Evolutionary conservation across 106 monocot species (phyloP).

Genomic region (Allium fistulosum): DNA sequence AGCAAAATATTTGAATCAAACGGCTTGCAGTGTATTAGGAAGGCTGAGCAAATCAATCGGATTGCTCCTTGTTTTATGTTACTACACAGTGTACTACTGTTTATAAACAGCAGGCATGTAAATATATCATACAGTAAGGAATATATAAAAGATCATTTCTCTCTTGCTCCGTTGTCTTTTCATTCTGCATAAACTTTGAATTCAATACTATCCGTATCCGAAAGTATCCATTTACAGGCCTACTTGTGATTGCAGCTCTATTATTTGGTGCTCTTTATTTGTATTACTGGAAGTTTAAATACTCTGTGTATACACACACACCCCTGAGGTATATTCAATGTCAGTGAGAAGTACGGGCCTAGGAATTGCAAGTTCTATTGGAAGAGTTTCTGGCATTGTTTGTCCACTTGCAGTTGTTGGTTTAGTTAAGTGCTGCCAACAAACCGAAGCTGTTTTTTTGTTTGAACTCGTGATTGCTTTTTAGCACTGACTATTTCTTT

Average conservation of each 20-base stretch:
- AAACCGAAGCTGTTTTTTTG: slow-evolving; percentile 27
- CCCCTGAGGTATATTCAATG: slow-evolving; percentile 79
- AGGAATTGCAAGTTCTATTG: slow-evolving; percentile 36
- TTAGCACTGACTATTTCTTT: slow-evolving; percentile 25
- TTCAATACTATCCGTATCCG: too few species aligned
- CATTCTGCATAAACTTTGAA: too few species aligned
- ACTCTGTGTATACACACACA: slow-evolving; percentile 61
- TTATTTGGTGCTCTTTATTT: slow-evolving; percentile 70
- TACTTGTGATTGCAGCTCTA: slow-evolving; percentile 37
- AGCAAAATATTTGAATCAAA: too few species aligned
- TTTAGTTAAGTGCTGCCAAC: slow-evolving; percentile 40
- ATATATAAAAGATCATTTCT: too few species aligned
- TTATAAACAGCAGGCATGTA: too few species aligned
- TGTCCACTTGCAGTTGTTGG: slow-evolving; percentile 60
- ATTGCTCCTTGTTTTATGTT: too few species aligned
- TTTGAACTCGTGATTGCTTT: slow-evolving; percentile 34
- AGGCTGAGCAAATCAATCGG: too few species aligned
- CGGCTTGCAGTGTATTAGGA: too few species aligned
- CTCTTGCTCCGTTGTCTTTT: too few species aligned
- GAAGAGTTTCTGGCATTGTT: slow-evolving; percentile 47
- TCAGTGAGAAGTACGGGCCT: slow-evolving; percentile 54
- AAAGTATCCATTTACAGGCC: too few species aligned
- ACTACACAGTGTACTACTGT: too few species aligned
- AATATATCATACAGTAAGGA: too few species aligned
- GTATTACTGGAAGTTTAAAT: slow-evolving; percentile 60